A percentile compares a stretch with the other conserved stretches of the same genome.
Conservation (phyloP, 148 eudicot genomes). For the Bassia scoparia region DNA sequence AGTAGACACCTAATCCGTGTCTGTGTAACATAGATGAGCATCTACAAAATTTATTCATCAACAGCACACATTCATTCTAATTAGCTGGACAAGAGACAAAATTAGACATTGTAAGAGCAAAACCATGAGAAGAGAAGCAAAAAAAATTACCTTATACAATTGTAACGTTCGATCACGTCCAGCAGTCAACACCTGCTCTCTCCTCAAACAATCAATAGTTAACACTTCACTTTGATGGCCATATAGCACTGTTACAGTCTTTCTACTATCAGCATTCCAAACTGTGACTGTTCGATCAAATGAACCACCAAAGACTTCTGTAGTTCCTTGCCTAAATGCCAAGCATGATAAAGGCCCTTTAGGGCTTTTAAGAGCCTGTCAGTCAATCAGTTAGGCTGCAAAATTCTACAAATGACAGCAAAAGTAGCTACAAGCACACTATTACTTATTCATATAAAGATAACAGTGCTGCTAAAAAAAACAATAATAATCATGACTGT, state of each 20-base stretch:
- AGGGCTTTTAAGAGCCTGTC: constrained; percentile 93
- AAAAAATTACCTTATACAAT: constrained; percentile 65
- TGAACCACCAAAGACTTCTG: constrained; percentile 88
- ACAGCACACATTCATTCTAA: background rate
- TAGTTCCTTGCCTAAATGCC: constrained; percentile 79
- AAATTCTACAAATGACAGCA: constrained; percentile 16
- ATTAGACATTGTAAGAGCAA: background rate
- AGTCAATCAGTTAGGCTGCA: constrained; percentile 27
- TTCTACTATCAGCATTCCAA: constrained; percentile 88
- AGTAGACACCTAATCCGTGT: too few relatives aligned
- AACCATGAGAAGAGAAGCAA: background rate
- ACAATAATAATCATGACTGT: background rate
- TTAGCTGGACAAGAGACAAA: background rate
- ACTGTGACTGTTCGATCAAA: constrained; percentile 76
- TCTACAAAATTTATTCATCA: background rate
- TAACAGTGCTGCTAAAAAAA: too few relatives aligned
- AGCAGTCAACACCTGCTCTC: constrained; percentile 79
- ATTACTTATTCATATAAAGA: too few relatives aligned
- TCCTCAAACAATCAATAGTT: constrained; percentile 77
- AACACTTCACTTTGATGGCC: constrained; percentile 94
- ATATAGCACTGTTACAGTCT: constrained; percentile 64
- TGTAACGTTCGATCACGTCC: constrained; percentile 91
- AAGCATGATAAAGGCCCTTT: constrained; percentile 88
- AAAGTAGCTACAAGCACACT: constrained; percentile 6
- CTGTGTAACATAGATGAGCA: too few relatives aligned